Percentiles rank a stretch among this genome's conserved stretches.
These are phyloP conservation scores for Ceriops tagal DNA, from an alignment of 345 rosid genomes.

Conservation along the genomic window DNA sequence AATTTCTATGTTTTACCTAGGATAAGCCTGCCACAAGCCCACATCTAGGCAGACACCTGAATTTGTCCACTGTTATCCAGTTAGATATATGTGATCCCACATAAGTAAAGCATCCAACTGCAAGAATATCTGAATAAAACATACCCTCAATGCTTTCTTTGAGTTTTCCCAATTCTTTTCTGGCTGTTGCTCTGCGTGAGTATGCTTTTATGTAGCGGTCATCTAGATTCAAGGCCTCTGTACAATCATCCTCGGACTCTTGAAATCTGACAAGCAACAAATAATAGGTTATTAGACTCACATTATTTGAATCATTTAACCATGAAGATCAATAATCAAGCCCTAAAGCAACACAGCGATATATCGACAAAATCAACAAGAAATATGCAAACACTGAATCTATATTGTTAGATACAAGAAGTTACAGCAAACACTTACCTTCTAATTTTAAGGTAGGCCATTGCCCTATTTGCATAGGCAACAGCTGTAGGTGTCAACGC, in stretches of 20 bases:
- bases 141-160: constrained; percentile 80
- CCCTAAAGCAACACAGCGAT: not conserved
- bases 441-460: constrained; percentile 84
- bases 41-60: too few species aligned
- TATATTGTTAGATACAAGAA: not conserved
- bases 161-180: constrained; percentile 67
- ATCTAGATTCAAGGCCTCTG: constrained; percentile 88
- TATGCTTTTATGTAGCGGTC: constrained; percentile 87
- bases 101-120: not conserved
- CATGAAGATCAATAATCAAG: too few species aligned
- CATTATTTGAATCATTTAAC: too few species aligned
- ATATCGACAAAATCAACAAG: not conserved
- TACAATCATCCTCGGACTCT: constrained; percentile 88
- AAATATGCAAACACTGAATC: not conserved
- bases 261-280: constrained; percentile 43
- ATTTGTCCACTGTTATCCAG: too few species aligned
- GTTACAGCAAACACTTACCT: constrained; percentile 34
- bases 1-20: too few species aligned
- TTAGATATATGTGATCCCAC: too few species aligned
- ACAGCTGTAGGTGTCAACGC: constrained; percentile 82
- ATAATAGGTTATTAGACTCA: not conserved
- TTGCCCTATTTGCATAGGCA: constrained; percentile 84
- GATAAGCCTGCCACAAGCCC: too few species aligned
- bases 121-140: not conserved
- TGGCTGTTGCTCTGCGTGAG: constrained; percentile 87